These are phyloP conservation scores for Oryza australiensis DNA, from an alignment of 176 grass and related monocot species.

Conservation along the genomic window DNA sequence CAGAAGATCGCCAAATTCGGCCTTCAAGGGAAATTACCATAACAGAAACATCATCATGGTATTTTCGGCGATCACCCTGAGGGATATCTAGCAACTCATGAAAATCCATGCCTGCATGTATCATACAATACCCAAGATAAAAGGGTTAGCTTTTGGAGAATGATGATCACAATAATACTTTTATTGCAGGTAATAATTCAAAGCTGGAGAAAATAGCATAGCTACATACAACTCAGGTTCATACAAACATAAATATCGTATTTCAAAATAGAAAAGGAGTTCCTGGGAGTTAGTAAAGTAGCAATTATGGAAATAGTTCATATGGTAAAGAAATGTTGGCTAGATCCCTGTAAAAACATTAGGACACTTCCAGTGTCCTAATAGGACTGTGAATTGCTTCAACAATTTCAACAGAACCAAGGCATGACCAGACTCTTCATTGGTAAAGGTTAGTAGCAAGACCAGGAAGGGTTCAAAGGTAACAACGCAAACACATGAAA, in stretches of 20 bases:
- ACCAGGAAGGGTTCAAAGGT: neutral
- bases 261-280: neutral
- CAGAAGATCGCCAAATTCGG: slow-evolving; percentile 76
- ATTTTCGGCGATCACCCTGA: slow-evolving; percentile 72
- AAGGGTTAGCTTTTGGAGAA: neutral
- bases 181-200: neutral
- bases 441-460: neutral
- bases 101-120: slow-evolving; percentile 69
- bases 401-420: neutral
- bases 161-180: neutral
- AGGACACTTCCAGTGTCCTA: neutral
- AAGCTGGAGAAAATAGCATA: neutral
- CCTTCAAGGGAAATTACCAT: slow-evolving; percentile 87
- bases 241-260: neutral
- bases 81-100: slow-evolving; percentile 84
- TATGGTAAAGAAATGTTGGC: neutral
- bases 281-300: neutral
- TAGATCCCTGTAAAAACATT: neutral
- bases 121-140: slow-evolving; percentile 1
- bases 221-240: neutral
- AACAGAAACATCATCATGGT: slow-evolving; percentile 86
- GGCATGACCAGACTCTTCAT: neutral
- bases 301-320: neutral
- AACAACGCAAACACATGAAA: neutral
- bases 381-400: neutral